phyloP scores from a whole-genome alignment of 805 yeast species.

The Saccharomycopsis olivae region DNA sequence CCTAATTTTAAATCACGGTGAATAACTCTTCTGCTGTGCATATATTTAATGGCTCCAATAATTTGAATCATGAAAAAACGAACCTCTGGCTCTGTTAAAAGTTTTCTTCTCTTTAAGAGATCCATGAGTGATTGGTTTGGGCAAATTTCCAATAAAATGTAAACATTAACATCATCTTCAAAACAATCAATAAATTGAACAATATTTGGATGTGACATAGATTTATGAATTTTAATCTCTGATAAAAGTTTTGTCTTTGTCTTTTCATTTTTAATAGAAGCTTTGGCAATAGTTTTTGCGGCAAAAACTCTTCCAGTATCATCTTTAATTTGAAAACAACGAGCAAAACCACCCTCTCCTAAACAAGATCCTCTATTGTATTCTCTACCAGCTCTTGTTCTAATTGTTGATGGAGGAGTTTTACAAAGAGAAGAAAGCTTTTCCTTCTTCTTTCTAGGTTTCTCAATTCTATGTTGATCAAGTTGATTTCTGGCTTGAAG shows the following conservation, averaged over 20 bases:
- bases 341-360: slow-evolving; percentile 98
- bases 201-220: slow-evolving; percentile 78
- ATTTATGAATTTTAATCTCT: slow-evolving; percentile 91
- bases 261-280: slow-evolving; percentile 82
- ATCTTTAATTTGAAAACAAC: slow-evolving; percentile 95
- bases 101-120: slow-evolving; percentile 70
- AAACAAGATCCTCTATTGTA: slow-evolving; percentile 83
- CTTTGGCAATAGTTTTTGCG: slow-evolving; percentile 93
- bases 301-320: slow-evolving; percentile 81
- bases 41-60: slow-evolving; percentile 85
- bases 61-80: slow-evolving; percentile 85
- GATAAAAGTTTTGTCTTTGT: slow-evolving; percentile 75
- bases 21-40: slow-evolving; percentile 85
- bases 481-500: slow-evolving; percentile 10
- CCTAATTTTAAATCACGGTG: slow-evolving; percentile 96
- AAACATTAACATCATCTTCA: slow-evolving; percentile 92
- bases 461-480: slow-evolving; percentile 23
- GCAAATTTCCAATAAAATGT: slow-evolving; percentile 87
- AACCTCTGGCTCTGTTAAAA: slow-evolving; percentile 86
- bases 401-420: slow-evolving; percentile 91
- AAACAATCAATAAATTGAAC: slow-evolving; percentile 93
- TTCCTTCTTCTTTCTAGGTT: slow-evolving; percentile 67
- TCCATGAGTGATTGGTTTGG: slow-evolving; percentile 94
- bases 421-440: slow-evolving; percentile 85
- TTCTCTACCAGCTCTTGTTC: slow-evolving; percentile 78